Evolutionary conservation across 2,329 filamentous ascomycete species (phyloP), one percentile per base, ranked within the genome.

Genomic region (Beauveria caledonica): DNA sequence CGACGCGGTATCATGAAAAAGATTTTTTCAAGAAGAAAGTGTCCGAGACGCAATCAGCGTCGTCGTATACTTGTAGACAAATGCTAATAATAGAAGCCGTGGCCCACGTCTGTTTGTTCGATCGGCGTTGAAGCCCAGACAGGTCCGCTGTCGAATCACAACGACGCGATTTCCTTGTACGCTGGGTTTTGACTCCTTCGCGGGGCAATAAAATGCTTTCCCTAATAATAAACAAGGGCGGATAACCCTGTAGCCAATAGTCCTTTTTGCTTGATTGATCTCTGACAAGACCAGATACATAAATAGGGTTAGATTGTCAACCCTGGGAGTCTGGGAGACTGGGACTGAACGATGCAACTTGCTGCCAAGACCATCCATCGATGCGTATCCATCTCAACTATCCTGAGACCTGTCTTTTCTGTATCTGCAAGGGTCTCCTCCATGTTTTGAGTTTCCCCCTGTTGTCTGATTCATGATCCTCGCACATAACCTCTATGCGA

Each of bases 351-450:
- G 39, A 45, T 44, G 52, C 52, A 25, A 39, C 33, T 10, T 45
- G 21, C 21, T 36, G 53, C 53, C 53, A 56, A 56, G 53, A 56
- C 27, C 29, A 19, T 46, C 27, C 53, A 56, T 56, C 53, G 53
- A 46, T 46, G 53, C 15, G 10, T 33, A 19, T 46, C 53, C 27
- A 15, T 56, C 53, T 19, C 42, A 57, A 57, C 29, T 33, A 10
- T 9, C 42, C 1, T 17, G 17, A 11, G 27, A 44, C 25, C 17
- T 11, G 36, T 25, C 33, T 46, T 15, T 25, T 49, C 13, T 25
- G 25, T 45, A 10, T 6, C 15, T 45, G 13, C 46, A n/a, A 23
- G 45, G 55, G 33, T 58, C 33, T 42, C n/a, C 13, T 50, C 15
- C 53, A 48, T 48, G 40, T 36, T 56, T 39, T 23, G 11, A 36